Conservation (phyloP, 768 basidiomycete genomes). For the Pleurotus tuber-regium region DNA sequence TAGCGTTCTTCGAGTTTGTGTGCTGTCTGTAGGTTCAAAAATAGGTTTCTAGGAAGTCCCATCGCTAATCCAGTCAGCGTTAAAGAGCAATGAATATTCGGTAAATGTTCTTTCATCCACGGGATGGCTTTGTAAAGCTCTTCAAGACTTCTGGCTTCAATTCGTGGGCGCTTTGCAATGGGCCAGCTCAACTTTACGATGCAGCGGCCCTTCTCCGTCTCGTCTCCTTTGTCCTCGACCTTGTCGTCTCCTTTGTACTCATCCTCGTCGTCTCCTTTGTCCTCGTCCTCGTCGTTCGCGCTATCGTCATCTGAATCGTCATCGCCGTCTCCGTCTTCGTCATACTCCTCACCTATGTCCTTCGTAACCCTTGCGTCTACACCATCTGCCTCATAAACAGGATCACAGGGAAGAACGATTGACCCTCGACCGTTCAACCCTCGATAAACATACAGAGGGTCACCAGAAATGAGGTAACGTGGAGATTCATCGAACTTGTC, state of each 20-base stretch:
- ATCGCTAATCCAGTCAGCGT: slow-evolving; percentile 8
- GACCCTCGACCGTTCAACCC: slow-evolving; percentile 19
- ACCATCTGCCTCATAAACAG: neutral
- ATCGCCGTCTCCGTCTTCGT: neutral
- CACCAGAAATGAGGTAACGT: neutral
- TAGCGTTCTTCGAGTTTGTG: slow-evolving; percentile 13
- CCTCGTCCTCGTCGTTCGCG: neutral
- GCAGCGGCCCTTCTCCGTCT: neutral
- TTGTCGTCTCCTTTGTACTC: neutral
- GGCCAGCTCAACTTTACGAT: slow-evolving; percentile 20
- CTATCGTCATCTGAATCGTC: neutral
- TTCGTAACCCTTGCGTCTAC: too few species aligned
- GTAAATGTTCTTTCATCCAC: slow-evolving; percentile 14
- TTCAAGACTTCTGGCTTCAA: slow-evolving; percentile 12
- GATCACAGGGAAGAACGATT: slow-evolving; percentile 12
- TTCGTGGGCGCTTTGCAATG: neutral
- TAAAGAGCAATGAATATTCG: slow-evolving; percentile 7
- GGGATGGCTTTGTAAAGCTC: slow-evolving; percentile 11
- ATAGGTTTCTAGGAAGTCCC: slow-evolving; percentile 11
- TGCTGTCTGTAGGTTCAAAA: neutral
- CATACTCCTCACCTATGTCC: neutral
- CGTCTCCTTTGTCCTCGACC: neutral
- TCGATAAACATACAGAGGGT: slow-evolving; percentile 11
- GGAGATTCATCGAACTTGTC: neutral
- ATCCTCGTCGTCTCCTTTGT: neutral